Percentiles rank a stretch among this genome's conserved stretches.
phyloP scores from a whole-genome alignment of 2,329 filamentous ascomycete genomes.

The Phyllosticta ampelicida region DNA sequence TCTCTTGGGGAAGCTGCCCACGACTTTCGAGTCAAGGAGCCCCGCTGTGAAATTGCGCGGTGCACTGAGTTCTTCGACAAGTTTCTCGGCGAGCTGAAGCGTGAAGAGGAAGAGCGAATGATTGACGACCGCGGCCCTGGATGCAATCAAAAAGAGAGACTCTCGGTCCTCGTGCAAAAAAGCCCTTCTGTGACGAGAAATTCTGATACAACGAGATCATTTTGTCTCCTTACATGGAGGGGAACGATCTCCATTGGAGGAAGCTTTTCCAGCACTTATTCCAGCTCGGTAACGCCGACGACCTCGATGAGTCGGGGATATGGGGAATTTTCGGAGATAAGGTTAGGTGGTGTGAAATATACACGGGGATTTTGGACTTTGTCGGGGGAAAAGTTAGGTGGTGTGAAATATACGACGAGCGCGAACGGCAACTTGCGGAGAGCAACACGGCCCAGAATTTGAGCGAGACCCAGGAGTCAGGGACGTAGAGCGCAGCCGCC shows the following conservation, averaged over 20 bases:
- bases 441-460: too few relatives aligned
- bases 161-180: constrained; percentile 9
- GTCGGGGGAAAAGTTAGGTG: too few relatives aligned
- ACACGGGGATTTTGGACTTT: too few relatives aligned
- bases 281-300: not conserved
- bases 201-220: constrained; percentile 13
- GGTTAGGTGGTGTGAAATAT: too few relatives aligned
- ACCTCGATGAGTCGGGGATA: not conserved
- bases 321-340: too few relatives aligned
- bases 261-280: not conserved
- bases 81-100: constrained; percentile 10
- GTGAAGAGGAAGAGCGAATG: not conserved
- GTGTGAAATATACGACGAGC: too few relatives aligned
- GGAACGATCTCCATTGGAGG: constrained; percentile 4
- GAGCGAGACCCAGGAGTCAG: too few relatives aligned
- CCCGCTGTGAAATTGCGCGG: not conserved
- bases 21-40: not conserved
- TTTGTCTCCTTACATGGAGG: constrained; percentile 7
- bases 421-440: too few relatives aligned
- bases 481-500: too few relatives aligned
- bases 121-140: not conserved
- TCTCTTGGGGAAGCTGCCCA: constrained; percentile 10
- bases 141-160: not conserved
- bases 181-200: constrained; percentile 10
- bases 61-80: constrained; percentile 6